phyloP scores from a whole-genome alignment of 1,139 yeast genomes.

The Geotrichum candidum region DNA sequence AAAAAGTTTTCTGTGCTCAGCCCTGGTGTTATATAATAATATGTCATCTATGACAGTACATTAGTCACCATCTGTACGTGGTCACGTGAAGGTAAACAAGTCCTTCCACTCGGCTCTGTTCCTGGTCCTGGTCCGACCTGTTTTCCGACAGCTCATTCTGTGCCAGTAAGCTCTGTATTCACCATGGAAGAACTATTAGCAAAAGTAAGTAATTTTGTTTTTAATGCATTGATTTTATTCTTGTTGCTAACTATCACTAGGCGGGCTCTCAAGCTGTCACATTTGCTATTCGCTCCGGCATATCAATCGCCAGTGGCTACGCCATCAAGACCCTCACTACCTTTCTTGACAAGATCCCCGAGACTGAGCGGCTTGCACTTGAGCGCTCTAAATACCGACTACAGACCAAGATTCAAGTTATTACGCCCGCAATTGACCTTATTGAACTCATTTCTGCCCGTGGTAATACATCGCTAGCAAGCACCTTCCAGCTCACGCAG shows the following conservation, averaged over 20 bases:
- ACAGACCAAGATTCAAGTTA: slow-evolving; percentile 55
- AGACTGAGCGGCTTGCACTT: slow-evolving; percentile 45
- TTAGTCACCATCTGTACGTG: not conserved
- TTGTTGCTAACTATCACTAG: slow-evolving; percentile 23
- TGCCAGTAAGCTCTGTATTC: not conserved
- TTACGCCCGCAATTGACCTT: slow-evolving; percentile 64
- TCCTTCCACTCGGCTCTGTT: not conserved
- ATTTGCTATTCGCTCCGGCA: slow-evolving; percentile 73
- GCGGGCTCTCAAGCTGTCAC: slow-evolving; percentile 78
- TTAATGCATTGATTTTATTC: not conserved
- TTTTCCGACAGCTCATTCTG: not conserved
- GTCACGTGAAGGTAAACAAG: not conserved
- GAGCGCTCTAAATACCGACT: slow-evolving; percentile 43
- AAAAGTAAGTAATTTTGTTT: slow-evolving; percentile 5
- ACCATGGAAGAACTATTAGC: slow-evolving; percentile 19
- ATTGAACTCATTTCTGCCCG: slow-evolving; percentile 64
- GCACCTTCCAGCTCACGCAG: slow-evolving; percentile 51
- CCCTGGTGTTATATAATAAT: not conserved
- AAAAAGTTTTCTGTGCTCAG: not conserved
- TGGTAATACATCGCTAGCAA: slow-evolving; percentile 60
- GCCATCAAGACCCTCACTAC: slow-evolving; percentile 62
- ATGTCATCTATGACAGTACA: not conserved
- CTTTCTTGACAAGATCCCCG: slow-evolving; percentile 58
- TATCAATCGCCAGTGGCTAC: slow-evolving; percentile 68
- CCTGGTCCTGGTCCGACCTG: not conserved